These are phyloP conservation scores for Ambrosia artemisiifolia DNA, from an alignment of 129 eudicot species.

Conservation along the genomic window DNA sequence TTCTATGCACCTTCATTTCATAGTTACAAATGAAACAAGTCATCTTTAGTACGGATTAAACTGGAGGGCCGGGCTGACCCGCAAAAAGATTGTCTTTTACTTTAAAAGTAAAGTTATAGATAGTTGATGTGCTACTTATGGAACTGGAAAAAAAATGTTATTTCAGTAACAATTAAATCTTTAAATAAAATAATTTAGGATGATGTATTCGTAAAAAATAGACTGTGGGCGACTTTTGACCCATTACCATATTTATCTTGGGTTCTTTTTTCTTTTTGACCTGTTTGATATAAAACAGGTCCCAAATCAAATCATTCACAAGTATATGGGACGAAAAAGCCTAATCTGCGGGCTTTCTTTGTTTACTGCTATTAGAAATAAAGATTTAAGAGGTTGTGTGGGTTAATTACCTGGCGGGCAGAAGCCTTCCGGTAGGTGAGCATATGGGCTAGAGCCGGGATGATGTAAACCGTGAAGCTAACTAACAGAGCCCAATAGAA, in stretches of 20 bases:
- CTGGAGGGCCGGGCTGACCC: neutral
- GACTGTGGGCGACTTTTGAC: neutral
- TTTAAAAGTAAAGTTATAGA: neutral
- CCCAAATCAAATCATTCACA: no score
- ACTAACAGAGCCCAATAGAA: conserved; percentile 68
- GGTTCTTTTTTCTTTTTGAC: no score
- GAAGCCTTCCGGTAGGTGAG: conserved; percentile 61
- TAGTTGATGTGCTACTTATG: neutral
- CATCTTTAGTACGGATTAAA: neutral
- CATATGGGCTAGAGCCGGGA: conserved; percentile 80
- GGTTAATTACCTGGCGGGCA: conserved; percentile 72
- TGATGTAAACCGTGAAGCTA: conserved; percentile 80
- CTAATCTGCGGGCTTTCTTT: neutral
- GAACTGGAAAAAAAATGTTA: neutral
- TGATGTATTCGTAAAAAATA: neutral
- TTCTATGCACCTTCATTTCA: conserved; percentile 2
- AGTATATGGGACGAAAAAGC: neutral
- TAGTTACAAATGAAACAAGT: conserved; percentile 1
- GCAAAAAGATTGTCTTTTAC: neutral
- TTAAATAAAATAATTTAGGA: neutral
- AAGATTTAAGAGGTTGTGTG: no score
- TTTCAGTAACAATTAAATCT: neutral
- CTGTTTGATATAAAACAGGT: neutral
- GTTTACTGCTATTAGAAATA: no score
- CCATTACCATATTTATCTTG: neutral